Conservation (phyloP, 306 rosid species). For the Chamaecrista fasciculata region DNA sequence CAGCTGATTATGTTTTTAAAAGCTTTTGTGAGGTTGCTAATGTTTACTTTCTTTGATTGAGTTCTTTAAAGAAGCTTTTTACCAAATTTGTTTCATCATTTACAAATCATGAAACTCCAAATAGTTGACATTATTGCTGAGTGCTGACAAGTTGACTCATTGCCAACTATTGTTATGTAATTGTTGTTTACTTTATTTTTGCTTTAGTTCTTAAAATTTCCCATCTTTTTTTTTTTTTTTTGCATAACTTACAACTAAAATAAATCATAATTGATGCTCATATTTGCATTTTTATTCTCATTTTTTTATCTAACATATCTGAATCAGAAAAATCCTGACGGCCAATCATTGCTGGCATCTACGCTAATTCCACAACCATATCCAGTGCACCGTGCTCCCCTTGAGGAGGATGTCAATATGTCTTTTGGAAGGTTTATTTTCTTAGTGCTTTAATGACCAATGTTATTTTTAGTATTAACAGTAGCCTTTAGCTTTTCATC, state of each 20-base stretch:
- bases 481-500: neutral
- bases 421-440: constrained; percentile 89
- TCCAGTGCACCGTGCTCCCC: constrained; percentile 59
- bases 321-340: constrained; percentile 75
- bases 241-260: too few relatives aligned
- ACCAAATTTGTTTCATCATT: constrained; percentile 8
- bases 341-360: constrained; percentile 87
- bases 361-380: constrained; percentile 90
- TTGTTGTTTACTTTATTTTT: constrained; percentile 5
- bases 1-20: constrained; percentile 85
- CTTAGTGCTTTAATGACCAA: constrained; percentile 21
- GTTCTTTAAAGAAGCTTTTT: constrained; percentile 12
- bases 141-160: constrained; percentile 15
- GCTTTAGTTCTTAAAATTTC: neutral
- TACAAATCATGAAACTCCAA: neutral
- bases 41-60: constrained; percentile 1
- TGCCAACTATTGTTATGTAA: neutral
- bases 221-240: too few relatives aligned
- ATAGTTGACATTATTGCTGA: constrained; percentile 1
- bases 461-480: neutral
- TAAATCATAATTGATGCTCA: neutral
- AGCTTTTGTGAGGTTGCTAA: constrained; percentile 85
- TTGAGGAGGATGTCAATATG: constrained; percentile 88
- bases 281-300: neutral
- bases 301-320: constrained; percentile 26